phyloP scores from a whole-genome alignment of 352 stramenopile genomes.

The Phytophthora chlamydospora region DNA sequence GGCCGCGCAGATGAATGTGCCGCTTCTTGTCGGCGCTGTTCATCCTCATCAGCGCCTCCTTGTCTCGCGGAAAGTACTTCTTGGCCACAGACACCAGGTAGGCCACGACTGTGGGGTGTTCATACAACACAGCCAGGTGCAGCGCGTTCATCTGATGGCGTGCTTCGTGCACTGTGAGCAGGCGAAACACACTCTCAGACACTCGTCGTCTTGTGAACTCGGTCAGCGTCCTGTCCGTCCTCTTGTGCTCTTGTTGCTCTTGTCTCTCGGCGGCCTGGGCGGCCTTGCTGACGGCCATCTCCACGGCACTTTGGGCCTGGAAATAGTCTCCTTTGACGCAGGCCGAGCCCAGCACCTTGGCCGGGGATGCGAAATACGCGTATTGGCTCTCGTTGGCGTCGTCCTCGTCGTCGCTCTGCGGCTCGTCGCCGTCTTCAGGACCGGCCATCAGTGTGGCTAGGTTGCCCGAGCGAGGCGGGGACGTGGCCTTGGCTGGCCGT shows the following conservation, averaged over 20 bases:
- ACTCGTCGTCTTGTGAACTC: slow-evolving; percentile 20
- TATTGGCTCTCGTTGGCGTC: slow-evolving; percentile 38
- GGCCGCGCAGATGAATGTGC: slow-evolving; percentile 16
- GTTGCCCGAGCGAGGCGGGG: slow-evolving; percentile 25
- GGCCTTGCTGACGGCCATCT: slow-evolving; percentile 56
- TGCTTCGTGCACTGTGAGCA: slow-evolving; percentile 72
- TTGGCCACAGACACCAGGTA: slow-evolving; percentile 56
- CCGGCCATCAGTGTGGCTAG: slow-evolving; percentile 24
- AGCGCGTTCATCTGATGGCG: slow-evolving; percentile 81
- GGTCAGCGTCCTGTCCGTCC: slow-evolving; percentile 1
- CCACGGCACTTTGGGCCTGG: slow-evolving; percentile 68
- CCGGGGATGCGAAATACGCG: slow-evolving; percentile 63
- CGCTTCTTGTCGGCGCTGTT: slow-evolving; percentile 17
- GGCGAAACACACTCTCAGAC: slow-evolving; percentile 43
- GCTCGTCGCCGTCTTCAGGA: slow-evolving; percentile 20
- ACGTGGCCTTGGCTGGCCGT: background rate
- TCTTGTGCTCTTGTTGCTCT: slow-evolving; percentile 28
- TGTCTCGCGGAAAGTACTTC: slow-evolving; percentile 44
- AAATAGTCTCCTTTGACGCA: slow-evolving; percentile 82
- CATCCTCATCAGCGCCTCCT: slow-evolving; percentile 5
- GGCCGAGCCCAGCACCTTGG: slow-evolving; percentile 68
- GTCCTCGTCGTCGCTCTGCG: slow-evolving; percentile 34
- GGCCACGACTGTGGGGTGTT: slow-evolving; percentile 68
- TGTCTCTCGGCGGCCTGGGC: slow-evolving; percentile 29
- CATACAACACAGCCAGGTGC: slow-evolving; percentile 76